phyloP scores from a whole-genome alignment of 768 basidiomycete species.

The Serendipita sp. region DNA sequence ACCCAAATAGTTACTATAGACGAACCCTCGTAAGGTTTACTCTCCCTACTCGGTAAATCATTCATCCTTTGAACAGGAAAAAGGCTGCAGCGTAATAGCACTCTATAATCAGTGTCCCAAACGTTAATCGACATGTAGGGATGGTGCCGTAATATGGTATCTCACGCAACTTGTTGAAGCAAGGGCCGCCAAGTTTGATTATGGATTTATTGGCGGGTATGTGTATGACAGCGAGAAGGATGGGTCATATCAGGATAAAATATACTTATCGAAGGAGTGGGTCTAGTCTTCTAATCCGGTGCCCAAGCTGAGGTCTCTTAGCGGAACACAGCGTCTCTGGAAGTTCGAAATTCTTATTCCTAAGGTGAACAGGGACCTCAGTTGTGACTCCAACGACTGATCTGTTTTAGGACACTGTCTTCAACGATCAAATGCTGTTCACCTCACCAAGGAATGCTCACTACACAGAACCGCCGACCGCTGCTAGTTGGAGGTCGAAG shows the following conservation, averaged over 20 bases:
- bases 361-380: too few relatives aligned
- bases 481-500: too few relatives aligned
- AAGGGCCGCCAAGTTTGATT: background rate
- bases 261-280: background rate
- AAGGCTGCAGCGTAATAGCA: background rate
- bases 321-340: too few relatives aligned
- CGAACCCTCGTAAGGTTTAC: background rate
- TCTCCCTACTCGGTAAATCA: background rate
- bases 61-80: background rate
- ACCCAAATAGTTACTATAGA: background rate
- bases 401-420: too few relatives aligned
- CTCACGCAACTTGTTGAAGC: background rate
- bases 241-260: background rate
- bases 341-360: too few relatives aligned
- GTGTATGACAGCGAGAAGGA: background rate
- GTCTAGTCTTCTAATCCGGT: too few relatives aligned
- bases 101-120: background rate
- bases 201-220: background rate
- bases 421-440: too few relatives aligned
- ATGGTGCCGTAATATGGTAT: constrained; percentile 4
- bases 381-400: too few relatives aligned
- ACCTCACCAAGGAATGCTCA: too few relatives aligned
- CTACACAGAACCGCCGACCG: too few relatives aligned
- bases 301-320: too few relatives aligned
- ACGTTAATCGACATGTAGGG: background rate